Evolutionary conservation across 1,139 yeast genomes (phyloP), one percentile per base, ranked within the genome.

Genomic region (Casaregolazyma suthepensis): DNA sequence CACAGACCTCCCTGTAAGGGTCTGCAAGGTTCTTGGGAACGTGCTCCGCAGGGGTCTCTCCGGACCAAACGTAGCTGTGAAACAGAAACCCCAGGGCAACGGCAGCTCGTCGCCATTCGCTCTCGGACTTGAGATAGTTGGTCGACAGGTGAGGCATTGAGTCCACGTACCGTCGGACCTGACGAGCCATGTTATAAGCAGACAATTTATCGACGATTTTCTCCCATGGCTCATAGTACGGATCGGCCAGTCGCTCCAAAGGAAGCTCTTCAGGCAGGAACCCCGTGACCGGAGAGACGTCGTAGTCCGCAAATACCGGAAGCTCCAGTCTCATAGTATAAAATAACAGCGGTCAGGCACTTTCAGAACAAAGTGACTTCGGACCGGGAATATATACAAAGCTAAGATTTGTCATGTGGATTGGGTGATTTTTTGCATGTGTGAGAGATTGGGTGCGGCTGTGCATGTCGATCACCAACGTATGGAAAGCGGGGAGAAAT

Each of bases 11-110:
- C 1, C 85, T 59, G 75, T 89, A 78, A 0, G 98, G 97, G 51
- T 74, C 71, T 0, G 96, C 84, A 23, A 91, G 66, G 57, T 81
- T 81, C 48, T 66, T 71, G 0, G 97, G 97, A 17, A 91, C 67
- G 51, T 70, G 75, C 59, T 85, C 85, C n/a, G 74, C 68, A 6
- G 96, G 87, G 17, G 51, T 54, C 45, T 76, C 78, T 46, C 82
- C 83, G 31, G 81, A 80, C 98, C 98, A 91, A 20, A 91, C 83
- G 66, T 91, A 91, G 1, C 94, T 96, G 68, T 91, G 96, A 6
- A 88, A 80, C 54, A 91, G 69, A 63, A 90, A 90, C 10, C 93
- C 83, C 31, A 91, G 74, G 2, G 88, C 74, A 19, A 86, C 82
- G 68, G 87, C 87, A 0, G 96, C 96, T 60, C 97, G 77, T 65